Percentiles rank a stretch among this genome's conserved stretches.
Evolutionary conservation across 2,329 filamentous ascomycete species (phyloP).

Genomic region (Fusarium sulawesiense): DNA sequence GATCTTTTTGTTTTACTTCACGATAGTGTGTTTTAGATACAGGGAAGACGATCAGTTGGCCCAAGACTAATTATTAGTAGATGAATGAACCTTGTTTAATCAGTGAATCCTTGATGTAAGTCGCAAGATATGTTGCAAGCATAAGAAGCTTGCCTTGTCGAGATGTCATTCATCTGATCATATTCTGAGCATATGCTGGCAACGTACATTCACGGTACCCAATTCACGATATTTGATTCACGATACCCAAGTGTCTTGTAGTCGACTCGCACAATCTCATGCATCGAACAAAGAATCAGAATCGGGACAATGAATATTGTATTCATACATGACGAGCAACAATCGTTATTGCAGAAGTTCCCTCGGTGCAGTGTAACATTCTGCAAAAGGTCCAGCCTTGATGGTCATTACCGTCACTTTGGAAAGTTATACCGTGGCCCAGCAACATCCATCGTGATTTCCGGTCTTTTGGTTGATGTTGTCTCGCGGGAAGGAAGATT

Average conservation of each 20-base stretch:
- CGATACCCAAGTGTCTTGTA: not conserved
- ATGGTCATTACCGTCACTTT: not conserved
- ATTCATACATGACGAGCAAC: not conserved
- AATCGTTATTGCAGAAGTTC: not conserved
- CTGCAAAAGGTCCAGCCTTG: not conserved
- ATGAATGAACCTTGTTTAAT: not conserved
- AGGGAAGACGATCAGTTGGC: not conserved
- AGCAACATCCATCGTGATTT: not conserved
- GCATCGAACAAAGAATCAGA: not conserved
- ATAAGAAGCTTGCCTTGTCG: not conserved
- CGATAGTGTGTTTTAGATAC: not conserved
- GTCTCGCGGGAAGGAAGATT: constrained; percentile 3
- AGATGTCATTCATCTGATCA: not conserved
- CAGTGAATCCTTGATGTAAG: not conserved
- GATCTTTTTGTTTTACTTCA: constrained; percentile 1
- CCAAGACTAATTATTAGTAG: not conserved
- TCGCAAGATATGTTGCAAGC: not conserved
- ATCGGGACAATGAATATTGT: not conserved
- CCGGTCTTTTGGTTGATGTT: not conserved
- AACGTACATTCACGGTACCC: not conserved
- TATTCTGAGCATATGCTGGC: not conserved
- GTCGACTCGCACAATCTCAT: not conserved
- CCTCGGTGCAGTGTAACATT: not conserved
- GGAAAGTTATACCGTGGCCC: not conserved
- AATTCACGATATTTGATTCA: not conserved